Conservation (phyloP, 129 eudicot species). For the Flaveria robusta region DNA sequence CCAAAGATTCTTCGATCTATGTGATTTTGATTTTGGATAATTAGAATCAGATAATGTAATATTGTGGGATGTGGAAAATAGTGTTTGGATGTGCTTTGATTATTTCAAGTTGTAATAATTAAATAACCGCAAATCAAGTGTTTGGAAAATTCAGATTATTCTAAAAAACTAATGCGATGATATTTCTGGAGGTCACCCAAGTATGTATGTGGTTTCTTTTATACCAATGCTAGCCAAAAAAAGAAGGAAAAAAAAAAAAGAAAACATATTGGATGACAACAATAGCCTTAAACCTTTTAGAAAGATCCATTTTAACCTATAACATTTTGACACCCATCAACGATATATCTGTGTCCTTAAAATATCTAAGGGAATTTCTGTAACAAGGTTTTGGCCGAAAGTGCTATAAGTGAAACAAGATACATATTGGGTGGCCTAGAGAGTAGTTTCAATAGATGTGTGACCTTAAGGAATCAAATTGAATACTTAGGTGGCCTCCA, state of each 20-base stretch:
- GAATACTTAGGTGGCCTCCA: neutral
- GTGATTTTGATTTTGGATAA: neutral
- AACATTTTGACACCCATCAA: neutral
- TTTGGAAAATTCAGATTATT: constrained; percentile 1
- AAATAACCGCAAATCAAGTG: neutral
- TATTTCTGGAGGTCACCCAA: neutral
- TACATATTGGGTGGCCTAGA: neutral
- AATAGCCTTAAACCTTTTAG: neutral
- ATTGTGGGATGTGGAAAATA: neutral
- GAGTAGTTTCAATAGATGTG: constrained; percentile 1
- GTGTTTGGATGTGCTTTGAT: constrained; percentile 6
- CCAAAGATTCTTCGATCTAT: constrained; percentile 96
- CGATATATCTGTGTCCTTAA: neutral
- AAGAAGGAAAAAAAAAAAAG: too few relatives aligned
- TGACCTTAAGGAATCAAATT: neutral
- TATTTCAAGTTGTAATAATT: neutral
- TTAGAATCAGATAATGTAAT: neutral
- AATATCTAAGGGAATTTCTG: neutral
- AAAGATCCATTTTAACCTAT: neutral
- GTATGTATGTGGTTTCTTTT: constrained; percentile 2
- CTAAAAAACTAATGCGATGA: neutral
- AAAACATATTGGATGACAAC: neutral
- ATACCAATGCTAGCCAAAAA: neutral
- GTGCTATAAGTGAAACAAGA: neutral
- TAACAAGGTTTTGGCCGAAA: neutral